Evolutionary conservation across 1,284 basidiomycete genomes (phyloP).

Genomic region (Dichomitus squalens): DNA sequence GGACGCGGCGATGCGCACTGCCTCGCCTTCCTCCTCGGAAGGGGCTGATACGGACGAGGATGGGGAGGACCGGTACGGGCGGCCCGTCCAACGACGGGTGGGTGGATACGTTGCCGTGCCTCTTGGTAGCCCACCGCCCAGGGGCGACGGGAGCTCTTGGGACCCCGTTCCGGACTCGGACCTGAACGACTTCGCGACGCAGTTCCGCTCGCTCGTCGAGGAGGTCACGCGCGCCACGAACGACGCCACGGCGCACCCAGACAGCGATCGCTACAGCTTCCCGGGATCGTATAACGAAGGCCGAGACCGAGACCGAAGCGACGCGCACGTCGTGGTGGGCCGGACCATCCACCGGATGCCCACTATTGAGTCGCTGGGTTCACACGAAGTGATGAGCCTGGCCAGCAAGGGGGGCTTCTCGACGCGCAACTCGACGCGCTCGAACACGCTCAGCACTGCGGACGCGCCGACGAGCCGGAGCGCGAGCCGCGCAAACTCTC

Average conservation of each 20-base stretch:
- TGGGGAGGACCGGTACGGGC: slow-evolving; percentile 24
- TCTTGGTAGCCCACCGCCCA: slow-evolving; percentile 8
- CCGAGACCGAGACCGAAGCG: slow-evolving; percentile 23
- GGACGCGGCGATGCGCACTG: slow-evolving; percentile 9
- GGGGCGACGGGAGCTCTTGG: slow-evolving; percentile 6
- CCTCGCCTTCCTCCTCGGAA: slow-evolving; percentile 27
- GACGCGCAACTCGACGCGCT: slow-evolving; percentile 34
- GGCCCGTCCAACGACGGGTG: slow-evolving; percentile 14
- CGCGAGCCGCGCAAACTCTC: slow-evolving; percentile 27
- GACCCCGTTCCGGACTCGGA: slow-evolving; percentile 35
- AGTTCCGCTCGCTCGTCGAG: slow-evolving; percentile 50
- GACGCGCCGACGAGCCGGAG: slow-evolving; percentile 20
- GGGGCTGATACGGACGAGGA: slow-evolving; percentile 22
- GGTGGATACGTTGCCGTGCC: slow-evolving; percentile 24
- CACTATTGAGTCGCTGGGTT: slow-evolving; percentile 76
- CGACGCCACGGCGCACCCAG: slow-evolving; percentile 39
- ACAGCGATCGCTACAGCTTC: slow-evolving; percentile 20
- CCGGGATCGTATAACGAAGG: slow-evolving; percentile 12
- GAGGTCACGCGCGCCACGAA: slow-evolving; percentile 55
- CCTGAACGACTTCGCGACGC: slow-evolving; percentile 46
- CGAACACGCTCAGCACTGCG: slow-evolving; percentile 28
- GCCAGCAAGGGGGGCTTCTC: slow-evolving; percentile 29
- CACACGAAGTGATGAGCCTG: slow-evolving; percentile 47
- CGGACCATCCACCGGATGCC: slow-evolving; percentile 69
- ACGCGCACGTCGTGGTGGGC: slow-evolving; percentile 62